Base-by-base conservation (phyloP, 2,329 filamentous ascomycete genomes). In the Alternaria brassicae region DNA sequence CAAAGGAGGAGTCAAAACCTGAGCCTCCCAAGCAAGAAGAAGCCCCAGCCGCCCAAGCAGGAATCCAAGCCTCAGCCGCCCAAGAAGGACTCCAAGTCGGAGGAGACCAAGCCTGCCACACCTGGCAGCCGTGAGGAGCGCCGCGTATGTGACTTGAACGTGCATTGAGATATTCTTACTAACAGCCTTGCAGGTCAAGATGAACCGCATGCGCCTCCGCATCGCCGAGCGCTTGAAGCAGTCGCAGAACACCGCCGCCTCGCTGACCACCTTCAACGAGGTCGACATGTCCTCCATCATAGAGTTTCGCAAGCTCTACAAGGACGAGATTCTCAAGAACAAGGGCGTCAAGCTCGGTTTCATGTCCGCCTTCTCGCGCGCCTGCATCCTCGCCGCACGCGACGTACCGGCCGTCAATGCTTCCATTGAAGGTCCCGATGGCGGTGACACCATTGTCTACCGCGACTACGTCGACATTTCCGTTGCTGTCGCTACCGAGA, bases 201-300 rank as follows among this genome's bases (percentile, higher is more conserved):
- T 99, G 95, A 98, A 98, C 85, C 92, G 95, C 67, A 99, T 99
- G 95, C 93, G 95, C 67, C 88, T 98, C 62, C 90, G 95, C 63
- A 99, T 98, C 70, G 92, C 95, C 50, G 95, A 99, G 84, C 93
- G 95, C 70, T 87, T 99, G 67, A 99, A 99, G 88, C 95, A 99
- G 79, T 98, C 95, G 19, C 95, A 99, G 79, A 99, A 99, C 83
- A 98, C 95, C 2, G 94, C 95, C 50, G 95, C 95, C 42, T 97
- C 95, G 4, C 85, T 99, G 53, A 98, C 95, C 47, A 99, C 95
- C 25, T 99, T 99, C 86, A 97, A 99, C 80, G 94, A 98, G 81
- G 95, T 99, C 62, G 95, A 99, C 79, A 99, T 99, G 95, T 96
- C 94, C 30, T 92, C 91, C 21, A 84, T 99, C 49, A 97, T 98